These are phyloP conservation scores for Hylodesmum podocarpum DNA, from an alignment of 306 rosid species.

Conservation along the genomic window DNA sequence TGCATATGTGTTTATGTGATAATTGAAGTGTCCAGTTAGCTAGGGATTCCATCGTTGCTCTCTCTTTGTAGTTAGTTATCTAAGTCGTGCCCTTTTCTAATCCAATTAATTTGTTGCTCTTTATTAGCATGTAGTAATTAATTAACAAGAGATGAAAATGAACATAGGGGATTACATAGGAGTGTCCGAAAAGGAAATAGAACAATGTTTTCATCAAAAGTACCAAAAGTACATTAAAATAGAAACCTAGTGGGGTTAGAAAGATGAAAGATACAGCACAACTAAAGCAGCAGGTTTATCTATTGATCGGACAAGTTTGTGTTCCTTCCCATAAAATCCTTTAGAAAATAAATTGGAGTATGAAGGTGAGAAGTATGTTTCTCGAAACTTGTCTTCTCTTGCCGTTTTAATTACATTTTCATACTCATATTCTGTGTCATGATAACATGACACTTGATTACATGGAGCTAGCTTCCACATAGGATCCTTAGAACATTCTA, in stretches of 20 bases:
- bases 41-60: conserved; percentile 2
- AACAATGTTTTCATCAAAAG: conserved; percentile 35
- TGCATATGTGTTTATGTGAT: conserved; percentile 13
- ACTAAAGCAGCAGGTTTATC: conserved; percentile 43
- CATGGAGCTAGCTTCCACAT: conserved; percentile 29
- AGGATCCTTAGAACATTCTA: conserved; percentile 28
- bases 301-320: conserved; percentile 19
- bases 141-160: not conserved
- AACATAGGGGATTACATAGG: not conserved
- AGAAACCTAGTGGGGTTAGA: conserved; percentile 34
- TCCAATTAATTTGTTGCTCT: not conserved
- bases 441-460: conserved; percentile 1
- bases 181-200: conserved; percentile 21
- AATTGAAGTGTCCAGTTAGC: not conserved
- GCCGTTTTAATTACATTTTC: conserved; percentile 31
- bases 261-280: conserved; percentile 59
- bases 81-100: conserved; percentile 3
- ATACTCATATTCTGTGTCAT: not conserved
- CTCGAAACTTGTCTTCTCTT: conserved; percentile 38
- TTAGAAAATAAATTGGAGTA: not conserved
- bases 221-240: conserved; percentile 41
- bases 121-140: conserved; percentile 12
- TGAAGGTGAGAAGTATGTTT: conserved; percentile 57
- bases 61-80: not conserved
- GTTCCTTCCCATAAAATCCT: conserved; percentile 37